phyloP scores from a whole-genome alignment of 2,329 filamentous ascomycete genomes.

The Ramularia collo-cygni region DNA sequence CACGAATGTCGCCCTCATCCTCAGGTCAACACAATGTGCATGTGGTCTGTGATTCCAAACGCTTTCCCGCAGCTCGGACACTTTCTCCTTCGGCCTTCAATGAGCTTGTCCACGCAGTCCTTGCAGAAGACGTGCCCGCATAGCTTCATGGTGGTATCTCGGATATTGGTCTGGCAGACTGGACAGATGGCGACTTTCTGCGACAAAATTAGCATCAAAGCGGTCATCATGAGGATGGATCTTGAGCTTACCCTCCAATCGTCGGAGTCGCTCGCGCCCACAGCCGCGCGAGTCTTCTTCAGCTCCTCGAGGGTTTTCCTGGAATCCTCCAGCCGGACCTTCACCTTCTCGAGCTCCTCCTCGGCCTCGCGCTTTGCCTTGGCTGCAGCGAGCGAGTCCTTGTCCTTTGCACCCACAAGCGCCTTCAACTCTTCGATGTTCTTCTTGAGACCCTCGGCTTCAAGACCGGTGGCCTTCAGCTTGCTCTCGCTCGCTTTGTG shows the following conservation, averaged over 20 bases:
- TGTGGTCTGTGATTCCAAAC: slow-evolving; percentile 86
- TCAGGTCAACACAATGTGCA: slow-evolving; percentile 46
- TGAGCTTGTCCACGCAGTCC: slow-evolving; percentile 80
- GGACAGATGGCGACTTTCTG: slow-evolving; percentile 78
- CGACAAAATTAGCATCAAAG: slow-evolving; percentile 3
- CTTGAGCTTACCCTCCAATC: slow-evolving; percentile 72
- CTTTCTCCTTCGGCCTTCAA: slow-evolving; percentile 85
- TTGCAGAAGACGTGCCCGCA: slow-evolving; percentile 95
- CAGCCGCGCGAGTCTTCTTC: slow-evolving; percentile 65
- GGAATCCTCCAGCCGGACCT: slow-evolving; percentile 67
- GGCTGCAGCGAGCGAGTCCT: slow-evolving; percentile 57
- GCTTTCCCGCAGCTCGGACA: slow-evolving; percentile 89
- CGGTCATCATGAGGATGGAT: too few relatives aligned
- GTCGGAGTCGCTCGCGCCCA: slow-evolving; percentile 70
- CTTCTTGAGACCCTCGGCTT: slow-evolving; percentile 63
- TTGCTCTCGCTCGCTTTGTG: slow-evolving; percentile 69
- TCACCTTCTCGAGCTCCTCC: slow-evolving; percentile 70
- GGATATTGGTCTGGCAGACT: slow-evolving; percentile 87
- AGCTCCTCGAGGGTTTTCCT: slow-evolving; percentile 79
- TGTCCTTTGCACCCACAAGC: slow-evolving; percentile 69
- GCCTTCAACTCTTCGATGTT: slow-evolving; percentile 73
- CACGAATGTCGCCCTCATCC: too few relatives aligned
- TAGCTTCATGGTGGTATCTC: slow-evolving; percentile 86
- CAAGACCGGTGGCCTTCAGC: slow-evolving; percentile 61
- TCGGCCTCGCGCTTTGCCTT: slow-evolving; percentile 55